Evolutionary conservation across 2,329 filamentous ascomycete genomes (phyloP).

Genomic region (Aspergillus caelatus): DNA sequence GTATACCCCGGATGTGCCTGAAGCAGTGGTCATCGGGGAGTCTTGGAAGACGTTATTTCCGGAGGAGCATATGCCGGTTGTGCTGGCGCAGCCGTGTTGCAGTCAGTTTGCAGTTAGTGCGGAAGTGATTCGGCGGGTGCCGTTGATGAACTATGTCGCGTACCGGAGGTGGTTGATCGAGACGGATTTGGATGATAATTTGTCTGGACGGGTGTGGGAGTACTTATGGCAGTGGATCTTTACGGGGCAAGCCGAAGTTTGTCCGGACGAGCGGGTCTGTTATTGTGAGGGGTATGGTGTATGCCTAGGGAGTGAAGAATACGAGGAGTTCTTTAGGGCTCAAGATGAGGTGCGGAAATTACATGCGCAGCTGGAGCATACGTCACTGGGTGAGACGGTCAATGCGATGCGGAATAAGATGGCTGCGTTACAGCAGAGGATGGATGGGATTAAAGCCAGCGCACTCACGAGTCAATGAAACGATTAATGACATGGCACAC

Average conservation of each 20-base stretch:
- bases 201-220: constrained; percentile 56
- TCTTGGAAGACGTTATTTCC: constrained; percentile 34
- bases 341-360: background rate
- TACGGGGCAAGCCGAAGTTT: constrained; percentile 7
- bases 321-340: constrained; percentile 8
- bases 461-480: background rate
- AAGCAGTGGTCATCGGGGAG: constrained; percentile 29
- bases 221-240: constrained; percentile 53
- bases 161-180: constrained; percentile 56
- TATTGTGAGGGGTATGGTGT: constrained; percentile 16
- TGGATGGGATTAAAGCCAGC: constrained; percentile 8
- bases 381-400: background rate
- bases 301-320: constrained; percentile 9
- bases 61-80: constrained; percentile 26
- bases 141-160: constrained; percentile 50
- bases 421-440: constrained; percentile 3
- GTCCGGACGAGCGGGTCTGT: constrained; percentile 12
- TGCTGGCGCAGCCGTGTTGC: constrained; percentile 58
- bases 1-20: constrained; percentile 28
- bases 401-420: background rate
- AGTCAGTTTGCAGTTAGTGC: constrained; percentile 58
- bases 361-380: constrained; percentile 1
- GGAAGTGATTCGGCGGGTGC: constrained; percentile 51
- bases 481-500: background rate
- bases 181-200: constrained; percentile 50